Evolutionary conservation across 148 eudicot species (phyloP), one percentile per base, ranked within the genome.

Genomic region (Vaccinium vitisidaea): DNA sequence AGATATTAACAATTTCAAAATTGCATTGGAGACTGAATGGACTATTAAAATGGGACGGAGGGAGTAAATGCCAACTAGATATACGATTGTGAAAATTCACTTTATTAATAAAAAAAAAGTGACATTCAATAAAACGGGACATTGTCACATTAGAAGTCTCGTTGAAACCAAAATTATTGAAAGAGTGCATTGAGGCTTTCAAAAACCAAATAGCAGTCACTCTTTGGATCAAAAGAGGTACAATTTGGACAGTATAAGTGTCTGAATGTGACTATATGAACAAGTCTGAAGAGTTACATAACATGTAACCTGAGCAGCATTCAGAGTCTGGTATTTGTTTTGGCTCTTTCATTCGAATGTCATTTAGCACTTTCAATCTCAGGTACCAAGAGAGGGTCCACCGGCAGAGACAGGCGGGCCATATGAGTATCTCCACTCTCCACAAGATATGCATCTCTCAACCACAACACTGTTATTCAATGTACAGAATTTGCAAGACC

Each of bases 401-500:
- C 39, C 36, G 11, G 63, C 61, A 10, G 87, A 58, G 23, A 59
- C 78, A n/a, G 91, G 92, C 10, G 91, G 91, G 18, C 95, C 95
- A 23, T 90, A 84, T 0, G 95, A 92, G 87, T 92, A 92, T 87
- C 91, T 91, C 95, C 95, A 92, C 84, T 91, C 91, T 58, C 92
- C 93, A 80, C 95, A 92, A 77, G 89, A 93, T 46, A 56, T 49
- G 87, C 95, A 92, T 79, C 87, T 85, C 16, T 89, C 90, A 25
- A 78, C 80, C 54, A 78, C 88, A n/a, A 55, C 61, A 59, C 77
- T 55, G 80, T 92, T 92, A 5, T 88, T 81, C 61, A 92, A 74
- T 43, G 93, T 91, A 82, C 95, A 92, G 83, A 92, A 92, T 77
- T 91, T 92, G 88, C 95, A 92, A 58, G 90, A 81, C 95, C 95